Conservation (phyloP, 768 basidiomycete species). For the Mycena galericulata region DNA sequence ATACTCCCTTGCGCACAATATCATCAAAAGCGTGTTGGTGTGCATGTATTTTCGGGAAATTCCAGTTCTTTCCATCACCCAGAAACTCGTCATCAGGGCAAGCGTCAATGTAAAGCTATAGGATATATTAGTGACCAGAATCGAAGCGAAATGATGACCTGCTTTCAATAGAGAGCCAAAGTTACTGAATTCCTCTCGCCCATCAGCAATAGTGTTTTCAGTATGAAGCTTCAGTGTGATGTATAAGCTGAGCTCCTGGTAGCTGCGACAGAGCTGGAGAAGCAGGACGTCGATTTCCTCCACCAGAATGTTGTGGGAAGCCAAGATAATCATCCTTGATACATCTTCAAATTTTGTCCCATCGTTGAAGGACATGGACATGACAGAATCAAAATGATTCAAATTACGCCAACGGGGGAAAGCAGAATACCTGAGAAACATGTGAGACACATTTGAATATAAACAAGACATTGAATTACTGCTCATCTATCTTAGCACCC, state of each 20-base stretch:
- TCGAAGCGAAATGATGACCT: not conserved
- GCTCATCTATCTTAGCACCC: conserved; percentile 34
- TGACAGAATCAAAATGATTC: conserved; percentile 44
- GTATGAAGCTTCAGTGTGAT: not conserved
- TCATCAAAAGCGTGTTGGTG: conserved; percentile 48
- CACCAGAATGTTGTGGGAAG: conserved; percentile 35
- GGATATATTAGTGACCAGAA: not conserved
- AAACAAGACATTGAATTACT: conserved; percentile 37
- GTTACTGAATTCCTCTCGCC: not conserved
- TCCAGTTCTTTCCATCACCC: conserved; percentile 40
- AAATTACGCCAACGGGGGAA: conserved; percentile 50
- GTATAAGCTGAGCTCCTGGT: not conserved
- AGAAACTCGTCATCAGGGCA: not conserved
- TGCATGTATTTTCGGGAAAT: conserved; percentile 51
- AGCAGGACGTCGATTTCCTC: not conserved
- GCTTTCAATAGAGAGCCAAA: not conserved
- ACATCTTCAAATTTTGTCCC: conserved; percentile 51
- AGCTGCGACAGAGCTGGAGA: not conserved
- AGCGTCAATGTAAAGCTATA: not conserved
- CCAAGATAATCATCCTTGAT: conserved; percentile 45
- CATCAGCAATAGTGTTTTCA: not conserved
- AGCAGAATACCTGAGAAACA: conserved; percentile 36
- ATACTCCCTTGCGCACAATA: conserved; percentile 47
- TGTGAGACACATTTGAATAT: not conserved
- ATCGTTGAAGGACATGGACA: conserved; percentile 46